Evolutionary conservation across 2,329 filamentous ascomycete species (phyloP), one percentile per base, ranked within the genome.

Genomic region (Diaporthe eres): DNA sequence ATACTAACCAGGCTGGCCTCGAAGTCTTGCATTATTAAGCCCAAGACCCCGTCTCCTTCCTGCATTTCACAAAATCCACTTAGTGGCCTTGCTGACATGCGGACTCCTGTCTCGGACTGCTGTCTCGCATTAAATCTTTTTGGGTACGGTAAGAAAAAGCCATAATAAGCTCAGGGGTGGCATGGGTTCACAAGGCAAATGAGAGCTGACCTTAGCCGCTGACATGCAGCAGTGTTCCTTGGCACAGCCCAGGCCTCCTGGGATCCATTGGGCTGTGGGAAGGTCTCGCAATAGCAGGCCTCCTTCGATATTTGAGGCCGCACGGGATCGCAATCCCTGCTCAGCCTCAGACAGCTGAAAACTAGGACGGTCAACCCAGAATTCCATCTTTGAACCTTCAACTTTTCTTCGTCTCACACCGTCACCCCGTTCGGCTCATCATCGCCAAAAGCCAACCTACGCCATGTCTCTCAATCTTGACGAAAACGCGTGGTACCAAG

Each of bases 401-500:
- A 12, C 5, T 17, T 53, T 13, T 39, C 31, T 4, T 39, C 47
- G 31, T 55, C n/a, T 28, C 31, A 25, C 47, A 19, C 15, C 22
- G 22, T 51, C 31, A 15, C 4, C 31, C 34, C 22, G 47, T 25
- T 17, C 47, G 13, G 13, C 13, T 28, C 47, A 28, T 53, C 15
- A 25, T 39, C 47, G 31, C 51, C 34, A 17, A n/a, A n/a, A 25
- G 15, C 28, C 7, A 19, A 22, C 13, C 44, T 53, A 10, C 13
- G 15, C 44, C 39, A 74, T 74, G 72, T 74, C 72, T 71, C 67
- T 75, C 55, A 75, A 75, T 13, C 22, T 75, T 47, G 47, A 75
- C 19, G 25, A 49, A 8, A 53, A 75, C 44, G 58, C 47, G 17
- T 75, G 74, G 74, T 75, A 75, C 25, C 74, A 75, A 31, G 39